phyloP scores from a whole-genome alignment of 768 basidiomycete genomes.

The Tulasnella sp. region DNA sequence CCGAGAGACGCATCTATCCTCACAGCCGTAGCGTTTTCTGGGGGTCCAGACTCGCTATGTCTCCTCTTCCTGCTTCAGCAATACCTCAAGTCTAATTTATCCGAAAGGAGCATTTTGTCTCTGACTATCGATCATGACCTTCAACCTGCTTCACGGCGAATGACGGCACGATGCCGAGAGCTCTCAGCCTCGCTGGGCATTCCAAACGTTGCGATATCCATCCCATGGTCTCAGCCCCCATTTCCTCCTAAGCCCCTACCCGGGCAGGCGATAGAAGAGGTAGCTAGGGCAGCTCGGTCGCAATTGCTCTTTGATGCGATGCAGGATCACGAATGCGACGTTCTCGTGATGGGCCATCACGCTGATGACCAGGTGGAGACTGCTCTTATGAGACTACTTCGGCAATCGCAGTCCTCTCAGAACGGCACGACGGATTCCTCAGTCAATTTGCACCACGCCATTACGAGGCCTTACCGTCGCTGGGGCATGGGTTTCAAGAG shows the following conservation, averaged over 20 bases:
- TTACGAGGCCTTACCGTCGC: conserved; percentile 58
- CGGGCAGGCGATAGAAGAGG: conserved; percentile 43
- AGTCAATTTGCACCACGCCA: conserved; percentile 41
- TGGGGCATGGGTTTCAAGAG: conserved; percentile 65
- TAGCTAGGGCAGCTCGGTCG: conserved; percentile 55
- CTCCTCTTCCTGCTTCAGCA: conserved; percentile 57
- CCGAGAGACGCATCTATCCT: neutral
- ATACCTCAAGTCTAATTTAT: conserved; percentile 26
- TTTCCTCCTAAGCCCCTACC: conserved; percentile 44
- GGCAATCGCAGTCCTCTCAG: conserved; percentile 26
- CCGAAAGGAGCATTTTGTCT: conserved; percentile 38
- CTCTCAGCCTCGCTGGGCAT: conserved; percentile 41
- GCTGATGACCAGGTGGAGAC: conserved; percentile 82
- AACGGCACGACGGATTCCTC: neutral
- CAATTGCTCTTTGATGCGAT: conserved; percentile 44
- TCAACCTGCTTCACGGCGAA: conserved; percentile 47
- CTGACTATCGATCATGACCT: conserved; percentile 64
- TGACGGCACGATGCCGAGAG: conserved; percentile 45
- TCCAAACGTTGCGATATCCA: conserved; percentile 38
- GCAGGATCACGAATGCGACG: conserved; percentile 32
- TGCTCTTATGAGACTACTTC: conserved; percentile 48
- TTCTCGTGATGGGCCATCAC: conserved; percentile 67
- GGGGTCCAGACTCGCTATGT: conserved; percentile 76
- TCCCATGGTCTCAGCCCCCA: conserved; percentile 52
- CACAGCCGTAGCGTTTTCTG: conserved; percentile 68